Base-by-base conservation (phyloP, 768 basidiomycete genomes). In the Pleurotus tuoliensis region DNA sequence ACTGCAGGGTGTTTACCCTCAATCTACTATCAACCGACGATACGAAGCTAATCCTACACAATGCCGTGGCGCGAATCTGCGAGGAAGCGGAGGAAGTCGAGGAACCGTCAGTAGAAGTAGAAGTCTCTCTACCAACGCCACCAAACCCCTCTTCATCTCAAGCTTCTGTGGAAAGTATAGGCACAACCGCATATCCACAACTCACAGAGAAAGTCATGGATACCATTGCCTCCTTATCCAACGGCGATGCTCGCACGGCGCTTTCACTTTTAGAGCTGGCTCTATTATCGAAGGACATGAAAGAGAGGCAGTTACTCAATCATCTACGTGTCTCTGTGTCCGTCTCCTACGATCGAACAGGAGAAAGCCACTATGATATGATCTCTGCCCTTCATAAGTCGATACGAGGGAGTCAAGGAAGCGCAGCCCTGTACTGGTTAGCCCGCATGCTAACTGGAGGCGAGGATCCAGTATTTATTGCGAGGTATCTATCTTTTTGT, bases 371-470 rank as follows among this genome's bases (percentile, higher is more conserved):
- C 57, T 92, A 91, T 64, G 90, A 92, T 67, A 84, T 89, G 83
- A 92, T 91, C 61, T 88, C 85, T 30, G 91, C 88, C 2, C 72
- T 94, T 61, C 92, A 94, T 71, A 94, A 94, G 69, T 83, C 83
- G 57, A 80, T 94, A 34, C 80, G 92, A 34, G 92, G 90, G 6
- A 82, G 84, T 55, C 83, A 92, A 59, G 83, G 83, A 5, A 78
- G 78, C 63, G 92, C 90, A 0, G 92, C 92, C 5, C 72, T 93
- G 75, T 94, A 94, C 67, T 94, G 92, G 90, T 76, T 94, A 18
- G 90, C 91, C 8, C 80, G 89, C 49, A 92, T 92, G 91, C 74
- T 92, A 34, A 79, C 75, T 37, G 86, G 82, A 24, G 91, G 90
- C 16, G 91, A 92, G 67, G 91, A 94, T 68, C 88, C 92, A 3